Evolutionary conservation across 73 alveolate species (phyloP).

Genomic region (Paramecium pentaurelia): DNA sequence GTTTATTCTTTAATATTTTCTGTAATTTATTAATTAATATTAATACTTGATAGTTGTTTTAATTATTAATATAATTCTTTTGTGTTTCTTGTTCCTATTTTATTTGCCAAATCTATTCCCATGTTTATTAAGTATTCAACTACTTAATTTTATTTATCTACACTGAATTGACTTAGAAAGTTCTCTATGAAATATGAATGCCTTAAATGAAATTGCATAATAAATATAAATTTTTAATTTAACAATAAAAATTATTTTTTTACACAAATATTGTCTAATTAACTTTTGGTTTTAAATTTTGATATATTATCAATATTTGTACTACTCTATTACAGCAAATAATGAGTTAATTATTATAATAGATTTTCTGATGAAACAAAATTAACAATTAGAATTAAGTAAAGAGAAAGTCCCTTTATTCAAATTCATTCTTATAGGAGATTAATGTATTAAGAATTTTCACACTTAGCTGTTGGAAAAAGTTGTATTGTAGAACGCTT

Average conservation of each 20-base stretch:
- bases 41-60: background rate
- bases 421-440: conserved; percentile 22
- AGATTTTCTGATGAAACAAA: background rate
- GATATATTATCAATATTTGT: background rate
- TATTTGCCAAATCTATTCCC: conserved; percentile 11
- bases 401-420: background rate
- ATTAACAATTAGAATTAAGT: background rate
- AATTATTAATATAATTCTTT: background rate
- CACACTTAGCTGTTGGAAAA: conserved; percentile 4
- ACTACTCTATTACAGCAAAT: background rate
- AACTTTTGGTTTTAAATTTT: background rate
- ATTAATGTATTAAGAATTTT: background rate
- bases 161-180: background rate
- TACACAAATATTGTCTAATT: background rate
- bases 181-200: background rate
- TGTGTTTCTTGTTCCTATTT: background rate
- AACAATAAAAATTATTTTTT: background rate
- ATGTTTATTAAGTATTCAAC: background rate
- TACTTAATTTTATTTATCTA: background rate
- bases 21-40: background rate
- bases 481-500: background rate
- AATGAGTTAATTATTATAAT: background rate
- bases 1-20: background rate
- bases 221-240: background rate
- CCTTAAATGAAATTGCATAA: background rate